Evolutionary conservation across 805 yeast species (phyloP), one percentile per base, ranked within the genome.

Genomic region (Metschnikowia cubensis): DNA sequence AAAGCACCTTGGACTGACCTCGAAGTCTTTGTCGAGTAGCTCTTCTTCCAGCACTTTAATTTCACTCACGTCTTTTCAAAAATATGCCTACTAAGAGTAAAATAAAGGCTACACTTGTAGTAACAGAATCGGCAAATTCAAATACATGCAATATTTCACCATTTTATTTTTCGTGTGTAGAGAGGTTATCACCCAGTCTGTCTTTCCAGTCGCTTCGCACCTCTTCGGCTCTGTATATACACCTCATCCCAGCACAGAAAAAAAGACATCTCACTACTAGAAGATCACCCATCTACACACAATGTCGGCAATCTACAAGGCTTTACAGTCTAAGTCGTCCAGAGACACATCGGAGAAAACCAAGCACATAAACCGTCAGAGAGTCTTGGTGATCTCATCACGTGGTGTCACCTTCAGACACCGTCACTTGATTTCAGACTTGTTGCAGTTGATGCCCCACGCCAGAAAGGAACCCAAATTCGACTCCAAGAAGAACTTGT

Each of bases 331-430:
- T 52, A 73, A 72, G 56, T 53, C 68, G 42, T 75, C 84, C 20
- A 80, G 79, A 56, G 77, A 71, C 35, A 71, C 71, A 51, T 75
- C 77, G 50, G 73, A 67, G 25, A 74, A 67, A 52, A 74, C 77
- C 59, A 76, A 79, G 55, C 87, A 82, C 66, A 80, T 81, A 69
- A 92, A 92, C 70, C 85, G 87, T 68, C 98, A 92, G 69, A 79
- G 96, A 61, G 89, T 91, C 36, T 75, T 94, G 52, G 77, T 94
- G 51, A 87, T 92, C 61, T 87, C 97, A 3, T 90, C 97, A 37
- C 82, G 99, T 68, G 99, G 99, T 58, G 87, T 92, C 50, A 90
- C 96, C 29, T 89, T 75, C 66, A 85, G 99, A 74, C 98, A 94
- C 66, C 90, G 99, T 64, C 98, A 94, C 70, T 73, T 94, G 62